Conservation (phyloP, 192 early-diverging fungal genomes). For the Thoreauomyces humboldtii region DNA sequence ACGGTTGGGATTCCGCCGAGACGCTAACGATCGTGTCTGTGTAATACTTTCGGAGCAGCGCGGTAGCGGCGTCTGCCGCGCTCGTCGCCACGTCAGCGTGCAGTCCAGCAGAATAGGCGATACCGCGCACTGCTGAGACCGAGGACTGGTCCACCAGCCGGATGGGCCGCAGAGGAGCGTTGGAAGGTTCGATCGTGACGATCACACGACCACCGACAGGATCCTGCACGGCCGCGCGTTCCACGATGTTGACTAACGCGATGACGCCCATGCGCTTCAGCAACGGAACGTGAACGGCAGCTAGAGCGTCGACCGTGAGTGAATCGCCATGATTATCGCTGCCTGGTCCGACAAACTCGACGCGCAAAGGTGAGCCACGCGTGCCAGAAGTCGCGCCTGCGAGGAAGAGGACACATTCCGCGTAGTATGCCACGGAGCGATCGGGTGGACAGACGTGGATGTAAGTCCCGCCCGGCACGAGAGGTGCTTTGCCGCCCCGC, state of each 20-base stretch:
- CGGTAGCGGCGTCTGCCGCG: constrained; percentile 1
- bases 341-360: background rate
- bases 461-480: background rate
- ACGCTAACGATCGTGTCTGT: too few relatives aligned
- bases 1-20: too few relatives aligned
- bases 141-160: background rate
- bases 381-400: background rate
- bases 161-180: background rate
- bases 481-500: background rate
- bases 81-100: background rate
- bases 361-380: background rate
- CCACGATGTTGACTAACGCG: background rate
- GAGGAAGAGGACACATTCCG: background rate
- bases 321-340: background rate
- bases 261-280: constrained; percentile 1
- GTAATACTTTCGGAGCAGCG: background rate
- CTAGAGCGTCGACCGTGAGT: constrained; percentile 9
- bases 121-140: background rate
- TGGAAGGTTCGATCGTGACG: background rate
- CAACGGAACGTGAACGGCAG: constrained; percentile 1
- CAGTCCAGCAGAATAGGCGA: background rate
- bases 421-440: constrained; percentile 4
- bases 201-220: background rate
- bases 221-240: background rate
- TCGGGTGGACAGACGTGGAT: background rate